Evolutionary conservation across 2,329 filamentous ascomycete genomes (phyloP), one percentile per base, ranked within the genome.

Genomic region (Colletotrichum falcatum): DNA sequence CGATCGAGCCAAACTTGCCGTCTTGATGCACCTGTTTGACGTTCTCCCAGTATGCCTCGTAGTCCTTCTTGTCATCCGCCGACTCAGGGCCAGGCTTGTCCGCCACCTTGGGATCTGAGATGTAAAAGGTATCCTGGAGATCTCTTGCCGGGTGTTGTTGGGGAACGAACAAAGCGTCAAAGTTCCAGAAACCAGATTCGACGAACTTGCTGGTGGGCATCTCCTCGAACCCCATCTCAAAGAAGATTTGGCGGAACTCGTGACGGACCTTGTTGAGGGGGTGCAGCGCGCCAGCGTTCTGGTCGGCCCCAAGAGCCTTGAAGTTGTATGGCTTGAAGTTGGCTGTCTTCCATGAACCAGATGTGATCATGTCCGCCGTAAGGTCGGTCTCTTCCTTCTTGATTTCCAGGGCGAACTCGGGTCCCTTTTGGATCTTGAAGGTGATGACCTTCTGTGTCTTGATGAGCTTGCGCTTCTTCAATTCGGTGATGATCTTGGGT

Each of bases 231-330:
- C 95, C 96, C 91, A 97, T 97, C 80, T 97, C 94, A 83, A 99
- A 98, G 90, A 99, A 99, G 79, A 99, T 98, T 79, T 96, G 93
- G 69, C 96, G 88, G 88, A 99, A 97, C 83, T 98, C 96, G 77
- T 94, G 89, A 76, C 96, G 92, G 76, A 98, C 95, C 86, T 98
- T 98, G 84, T 94, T 98, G 75, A 99, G 84, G 78, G 91, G 90
- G 78, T 87, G 92, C 78, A 88, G 81, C 18, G 89, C 87, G 61
- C 89, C 89, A 18, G 89, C 84, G 73, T 86, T 84, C 79, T 91
- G 89, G 75, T 89, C 87, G 3, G 87, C 84, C 28, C 89, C 89
- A 44, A 91, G 83, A 3, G 86, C 84, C 90, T 95, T 97, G 86
- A 97, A 94, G 76, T 92, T 90, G 48, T 89, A 89, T 2, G 87